Conservation (phyloP, 1,139 yeast species). For the Candida frijolesensis region DNA sequence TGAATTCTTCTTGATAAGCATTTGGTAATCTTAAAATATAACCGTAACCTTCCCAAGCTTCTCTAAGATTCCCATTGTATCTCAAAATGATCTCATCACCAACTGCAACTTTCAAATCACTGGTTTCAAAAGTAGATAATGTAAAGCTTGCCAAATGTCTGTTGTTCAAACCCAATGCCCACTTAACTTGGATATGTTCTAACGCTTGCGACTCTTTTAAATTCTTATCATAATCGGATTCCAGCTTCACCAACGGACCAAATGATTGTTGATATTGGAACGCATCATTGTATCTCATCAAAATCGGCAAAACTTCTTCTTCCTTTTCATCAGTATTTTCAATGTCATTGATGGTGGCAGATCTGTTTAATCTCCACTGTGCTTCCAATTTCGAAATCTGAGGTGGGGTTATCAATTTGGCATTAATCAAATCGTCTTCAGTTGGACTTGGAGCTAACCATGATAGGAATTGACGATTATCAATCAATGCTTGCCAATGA, state of each 20-base stretch:
- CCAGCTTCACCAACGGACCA: slow-evolving; percentile 81
- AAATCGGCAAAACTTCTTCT: slow-evolving; percentile 62
- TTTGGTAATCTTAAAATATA: slow-evolving; percentile 73
- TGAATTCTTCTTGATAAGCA: slow-evolving; percentile 67
- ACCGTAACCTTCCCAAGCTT: slow-evolving; percentile 73
- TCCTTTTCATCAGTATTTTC: slow-evolving; percentile 53
- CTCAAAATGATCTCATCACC: slow-evolving; percentile 81
- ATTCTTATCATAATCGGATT: slow-evolving; percentile 76
- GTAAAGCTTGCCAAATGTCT: slow-evolving; percentile 71
- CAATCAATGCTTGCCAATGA: slow-evolving; percentile 88
- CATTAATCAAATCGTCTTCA: slow-evolving; percentile 60
- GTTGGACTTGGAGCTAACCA: slow-evolving; percentile 78
- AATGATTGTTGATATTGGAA: slow-evolving; percentile 84
- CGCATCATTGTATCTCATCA: slow-evolving; percentile 80
- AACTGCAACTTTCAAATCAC: slow-evolving; percentile 73
- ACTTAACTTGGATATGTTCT: slow-evolving; percentile 70
- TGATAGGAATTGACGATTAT: slow-evolving; percentile 71
- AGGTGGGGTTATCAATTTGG: slow-evolving; percentile 57
- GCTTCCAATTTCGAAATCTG: slow-evolving; percentile 78
- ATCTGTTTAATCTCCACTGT: slow-evolving; percentile 74
- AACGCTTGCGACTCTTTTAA: slow-evolving; percentile 79
- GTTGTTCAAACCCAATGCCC: slow-evolving; percentile 73
- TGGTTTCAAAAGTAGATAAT: slow-evolving; percentile 65
- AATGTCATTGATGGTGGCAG: slow-evolving; percentile 66
- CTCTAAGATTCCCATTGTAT: slow-evolving; percentile 53